phyloP scores from a whole-genome alignment of 2,329 filamentous ascomycete species.

The Fusarium dlaminii region DNA sequence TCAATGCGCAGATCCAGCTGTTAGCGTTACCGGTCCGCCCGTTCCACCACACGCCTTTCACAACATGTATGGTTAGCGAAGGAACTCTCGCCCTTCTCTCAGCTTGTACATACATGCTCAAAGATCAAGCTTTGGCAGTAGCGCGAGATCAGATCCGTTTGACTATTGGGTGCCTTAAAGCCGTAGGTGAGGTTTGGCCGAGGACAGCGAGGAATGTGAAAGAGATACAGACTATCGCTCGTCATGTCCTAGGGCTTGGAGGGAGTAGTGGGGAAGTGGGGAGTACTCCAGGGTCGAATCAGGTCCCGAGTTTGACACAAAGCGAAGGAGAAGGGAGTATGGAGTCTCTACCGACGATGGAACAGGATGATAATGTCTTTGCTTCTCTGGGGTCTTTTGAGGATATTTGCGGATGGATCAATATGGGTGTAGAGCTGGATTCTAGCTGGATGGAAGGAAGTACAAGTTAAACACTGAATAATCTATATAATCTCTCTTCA shows the following conservation, averaged over 20 bases:
- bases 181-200: slow-evolving; percentile 13
- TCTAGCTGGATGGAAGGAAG: neutral
- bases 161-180: slow-evolving; percentile 26
- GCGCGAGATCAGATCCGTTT: slow-evolving; percentile 29
- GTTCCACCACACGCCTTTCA: slow-evolving; percentile 19
- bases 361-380: neutral
- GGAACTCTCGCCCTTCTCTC: slow-evolving; percentile 25
- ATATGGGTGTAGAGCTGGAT: neutral
- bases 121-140: slow-evolving; percentile 1
- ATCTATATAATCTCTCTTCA: no score
- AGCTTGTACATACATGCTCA: slow-evolving; percentile 18
- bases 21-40: slow-evolving; percentile 13
- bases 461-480: neutral
- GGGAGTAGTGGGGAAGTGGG: neutral
- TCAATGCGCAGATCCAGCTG: slow-evolving; percentile 28
- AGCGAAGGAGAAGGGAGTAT: neutral
- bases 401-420: slow-evolving; percentile 9
- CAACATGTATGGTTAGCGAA: slow-evolving; percentile 34
- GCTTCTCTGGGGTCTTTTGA: slow-evolving; percentile 5
- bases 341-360: neutral
- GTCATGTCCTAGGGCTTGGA: slow-evolving; percentile 15
- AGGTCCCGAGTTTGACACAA: neutral
- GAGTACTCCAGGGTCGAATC: neutral
- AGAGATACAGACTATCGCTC: slow-evolving; percentile 34
- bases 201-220: slow-evolving; percentile 27